Base-by-base conservation (phyloP, 192 early-diverging fungal genomes). In the Diversispora epigaea region DNA sequence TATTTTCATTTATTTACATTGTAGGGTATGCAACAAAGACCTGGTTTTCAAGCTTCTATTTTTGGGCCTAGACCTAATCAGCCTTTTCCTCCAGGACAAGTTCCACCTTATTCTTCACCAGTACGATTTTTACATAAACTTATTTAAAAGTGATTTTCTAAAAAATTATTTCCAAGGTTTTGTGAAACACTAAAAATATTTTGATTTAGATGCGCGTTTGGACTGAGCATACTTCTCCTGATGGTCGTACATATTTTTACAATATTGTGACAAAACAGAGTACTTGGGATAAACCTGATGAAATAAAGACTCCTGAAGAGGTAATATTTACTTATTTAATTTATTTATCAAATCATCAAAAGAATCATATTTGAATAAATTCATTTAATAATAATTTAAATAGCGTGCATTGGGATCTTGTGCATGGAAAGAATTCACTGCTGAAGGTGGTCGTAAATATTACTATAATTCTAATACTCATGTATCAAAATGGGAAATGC, bases 211-310 rank as follows among this genome's bases (percentile, higher is more conserved):
- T 63, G 61, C 39, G 14, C 49, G 52, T 80, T 25, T 97, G 96
- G 96, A 89, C 82, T 2, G 88, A 92, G 64, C 89, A 92, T 73
- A 90, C 86, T 8, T 87, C 90, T 45, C 85, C 87, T n/a, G 93
- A 94, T 52, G 96, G 95, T 3, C 89, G 91, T 58, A 87, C 82
- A 10, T 97, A 98, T 82, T 97, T 92, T 80, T 94, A 84, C 81
- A 95, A 98, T 77, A 82, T 83, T 19, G 76, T 79, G 4, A 95
- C 95, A 17, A 87, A 89, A 70, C 83, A 85, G 64, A 96, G 90
- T 41, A 90, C 87, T 2, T 99, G 97, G 97, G 93, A 99, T 63
- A 97, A 96, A 79, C 97, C 97, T 17, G 91, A 95, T 69, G 94
- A 92, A 76, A 82, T 96, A 6, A 93, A 93, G 79, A 92, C 94